Percentiles rank a stretch among this genome's conserved stretches.
phyloP scores from a whole-genome alignment of 371 early-diverging fungal species.

The Mucor circinelloides region DNA sequence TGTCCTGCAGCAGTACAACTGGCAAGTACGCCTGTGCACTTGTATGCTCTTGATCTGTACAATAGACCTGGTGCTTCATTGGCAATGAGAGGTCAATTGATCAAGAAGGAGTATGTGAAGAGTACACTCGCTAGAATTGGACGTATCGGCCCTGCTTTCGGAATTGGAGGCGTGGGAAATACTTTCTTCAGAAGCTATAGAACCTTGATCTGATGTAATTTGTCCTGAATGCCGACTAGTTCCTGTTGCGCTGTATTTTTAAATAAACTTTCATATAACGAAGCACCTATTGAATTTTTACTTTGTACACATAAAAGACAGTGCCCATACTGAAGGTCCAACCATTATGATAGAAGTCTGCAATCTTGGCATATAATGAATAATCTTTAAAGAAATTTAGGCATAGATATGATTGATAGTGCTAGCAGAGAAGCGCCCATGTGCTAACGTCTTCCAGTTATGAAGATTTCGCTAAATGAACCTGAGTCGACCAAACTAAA shows the following conservation, averaged over 20 bases:
- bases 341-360: neutral
- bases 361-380: too few species aligned
- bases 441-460: too few species aligned
- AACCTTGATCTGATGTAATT: neutral
- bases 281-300: too few species aligned
- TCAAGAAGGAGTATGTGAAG: slow-evolving; percentile 57
- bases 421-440: too few species aligned
- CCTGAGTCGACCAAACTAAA: too few species aligned
- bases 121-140: slow-evolving; percentile 61
- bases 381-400: too few species aligned
- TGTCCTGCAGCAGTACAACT: slow-evolving; percentile 64
- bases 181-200: slow-evolving; percentile 30
- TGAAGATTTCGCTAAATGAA: too few species aligned
- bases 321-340: too few species aligned
- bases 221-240: neutral
- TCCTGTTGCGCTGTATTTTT: neutral
- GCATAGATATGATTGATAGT: too few species aligned
- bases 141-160: slow-evolving; percentile 73
- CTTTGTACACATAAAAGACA: too few species aligned
- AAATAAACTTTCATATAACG: neutral
- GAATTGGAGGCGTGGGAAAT: slow-evolving; percentile 73
- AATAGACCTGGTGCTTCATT: slow-evolving; percentile 46
- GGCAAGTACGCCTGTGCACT: slow-evolving; percentile 62
- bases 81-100: slow-evolving; percentile 35
- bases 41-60: slow-evolving; percentile 63